Base-by-base conservation (phyloP, 805 yeast species). In the Yamadazyma ubonensis region DNA sequence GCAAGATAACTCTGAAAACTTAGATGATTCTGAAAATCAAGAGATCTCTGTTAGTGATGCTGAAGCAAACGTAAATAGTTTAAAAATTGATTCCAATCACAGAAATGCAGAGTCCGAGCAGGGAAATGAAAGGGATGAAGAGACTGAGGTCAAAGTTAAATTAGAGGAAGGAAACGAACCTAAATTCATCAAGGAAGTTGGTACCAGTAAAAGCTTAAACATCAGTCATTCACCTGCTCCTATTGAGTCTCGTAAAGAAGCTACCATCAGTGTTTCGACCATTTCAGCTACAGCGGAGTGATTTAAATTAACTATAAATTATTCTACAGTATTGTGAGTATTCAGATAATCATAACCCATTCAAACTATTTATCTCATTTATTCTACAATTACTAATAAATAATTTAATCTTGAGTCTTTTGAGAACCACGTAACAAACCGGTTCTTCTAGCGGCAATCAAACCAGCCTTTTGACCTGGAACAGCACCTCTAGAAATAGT, bases 401-500 rank as follows among this genome's bases (percentile, higher is more conserved):
- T 38, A 44, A 41, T 33, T 53, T 65, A 67, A 52, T 67, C 72
- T 50, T 61, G 63, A 55, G 73, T 80, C 82, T 87, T 89, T 80
- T 90, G 96, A 70, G 98, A 87, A 89, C 98, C 98, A 79, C 98
- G 89, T 76, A 90, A 84, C 75, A 90, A 86, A 91, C 99, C 99
- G 67, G 98, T 91, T 85, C 99, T 89, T 88, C 99, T 89, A 74
- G 99, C 99, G 67, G 99, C 99, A 74, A 91, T 93, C 73, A 91
- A 88, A 91, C 99, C 99, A 72, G 95, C 96, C 95, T 91, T 91
- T 82, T 91, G 99, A 87, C 99, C 99, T 67, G 99, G 79, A 72
- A 91, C 98, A 59, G 98, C 97, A 76, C 96, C 96, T 86, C 98
- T 88, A 61, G 96, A 84, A 66, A 91, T 91, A 67, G 98, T 91